phyloP scores from a whole-genome alignment of 1,284 basidiomycete genomes.

The Schizophyllum commune region DNA sequence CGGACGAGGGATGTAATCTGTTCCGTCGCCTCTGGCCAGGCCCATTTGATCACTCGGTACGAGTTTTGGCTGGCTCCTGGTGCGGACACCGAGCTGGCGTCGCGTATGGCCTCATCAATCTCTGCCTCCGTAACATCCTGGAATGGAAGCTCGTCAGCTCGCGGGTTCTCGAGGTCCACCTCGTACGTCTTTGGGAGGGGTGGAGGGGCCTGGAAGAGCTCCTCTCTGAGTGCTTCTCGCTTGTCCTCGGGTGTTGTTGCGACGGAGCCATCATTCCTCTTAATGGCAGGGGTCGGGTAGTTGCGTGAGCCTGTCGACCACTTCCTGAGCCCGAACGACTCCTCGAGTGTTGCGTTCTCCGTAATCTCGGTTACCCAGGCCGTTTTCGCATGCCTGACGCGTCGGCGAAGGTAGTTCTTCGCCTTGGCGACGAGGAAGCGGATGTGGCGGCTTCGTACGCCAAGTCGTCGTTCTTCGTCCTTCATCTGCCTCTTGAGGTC shows the following conservation, averaged over 20 bases:
- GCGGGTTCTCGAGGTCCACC: conserved; percentile 4
- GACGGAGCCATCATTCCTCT: background rate
- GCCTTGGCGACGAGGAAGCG: too few relatives aligned
- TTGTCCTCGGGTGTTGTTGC: conserved; percentile 16
- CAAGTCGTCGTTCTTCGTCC: too few relatives aligned
- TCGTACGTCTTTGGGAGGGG: conserved; percentile 5
- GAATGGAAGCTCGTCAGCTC: conserved; percentile 9
- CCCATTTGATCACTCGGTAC: conserved; percentile 14
- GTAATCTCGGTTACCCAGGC: conserved; percentile 10
- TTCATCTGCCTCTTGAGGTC: conserved; percentile 9
- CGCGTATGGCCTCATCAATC: conserved; percentile 9
- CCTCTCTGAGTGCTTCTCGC: conserved; percentile 16
- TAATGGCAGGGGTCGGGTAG: conserved; percentile 13
- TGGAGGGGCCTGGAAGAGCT: conserved; percentile 17
- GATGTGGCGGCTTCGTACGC: too few relatives aligned
- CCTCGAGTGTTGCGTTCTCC: conserved; percentile 5
- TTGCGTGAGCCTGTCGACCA: conserved; percentile 13
- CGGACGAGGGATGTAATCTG: conserved; percentile 2
- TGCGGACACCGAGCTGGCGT: conserved; percentile 9
- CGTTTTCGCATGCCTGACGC: conserved; percentile 6
- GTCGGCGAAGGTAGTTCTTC: too few relatives aligned
- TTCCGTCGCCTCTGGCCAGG: too few relatives aligned
- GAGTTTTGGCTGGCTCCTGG: conserved; percentile 13
- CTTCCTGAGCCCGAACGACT: conserved; percentile 11
- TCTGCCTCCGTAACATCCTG: conserved; percentile 11